Evolutionary conservation across 2,329 filamentous ascomycete species (phyloP).

Genomic region (Bimuria novae-zelandiae): DNA sequence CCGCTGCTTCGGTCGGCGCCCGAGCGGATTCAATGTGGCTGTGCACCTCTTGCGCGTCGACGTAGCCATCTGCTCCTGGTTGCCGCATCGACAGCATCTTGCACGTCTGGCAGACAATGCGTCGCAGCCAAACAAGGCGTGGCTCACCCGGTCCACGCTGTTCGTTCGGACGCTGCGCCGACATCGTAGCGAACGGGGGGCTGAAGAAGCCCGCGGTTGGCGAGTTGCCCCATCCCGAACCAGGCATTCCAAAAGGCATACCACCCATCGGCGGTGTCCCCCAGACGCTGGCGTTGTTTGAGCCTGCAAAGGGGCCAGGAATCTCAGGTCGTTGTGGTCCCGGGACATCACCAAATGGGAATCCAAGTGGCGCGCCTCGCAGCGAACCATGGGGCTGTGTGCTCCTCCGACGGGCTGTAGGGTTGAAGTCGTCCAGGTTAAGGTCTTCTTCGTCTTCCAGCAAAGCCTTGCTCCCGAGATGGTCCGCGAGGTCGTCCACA

Average conservation of each 20-base stretch:
- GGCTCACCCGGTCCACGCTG: constrained; percentile 31
- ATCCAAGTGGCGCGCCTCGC: constrained; percentile 37
- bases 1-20: constrained; percentile 59
- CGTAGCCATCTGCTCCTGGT: constrained; percentile 64
- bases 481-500: constrained; percentile 73
- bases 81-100: constrained; percentile 59
- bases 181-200: constrained; percentile 34
- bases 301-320: constrained; percentile 39
- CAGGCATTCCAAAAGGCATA: constrained; percentile 47
- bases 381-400: constrained; percentile 41
- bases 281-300: constrained; percentile 46
- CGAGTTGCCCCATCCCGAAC: constrained; percentile 47
- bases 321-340: constrained; percentile 37
- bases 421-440: constrained; percentile 62
- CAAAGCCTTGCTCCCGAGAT: constrained; percentile 88
- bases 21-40: constrained; percentile 69
- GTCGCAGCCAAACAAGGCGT: constrained; percentile 41
- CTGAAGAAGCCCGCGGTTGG: constrained; percentile 42
- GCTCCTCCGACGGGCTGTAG: constrained; percentile 52
- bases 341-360: constrained; percentile 41
- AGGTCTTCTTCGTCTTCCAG: constrained; percentile 62
- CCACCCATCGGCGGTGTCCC: constrained; percentile 48
- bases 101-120: constrained; percentile 77
- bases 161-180: constrained; percentile 30
- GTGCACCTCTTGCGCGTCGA: constrained; percentile 68